Conservation (phyloP, 768 basidiomycete genomes). For the Suillus weaverae region DNA sequence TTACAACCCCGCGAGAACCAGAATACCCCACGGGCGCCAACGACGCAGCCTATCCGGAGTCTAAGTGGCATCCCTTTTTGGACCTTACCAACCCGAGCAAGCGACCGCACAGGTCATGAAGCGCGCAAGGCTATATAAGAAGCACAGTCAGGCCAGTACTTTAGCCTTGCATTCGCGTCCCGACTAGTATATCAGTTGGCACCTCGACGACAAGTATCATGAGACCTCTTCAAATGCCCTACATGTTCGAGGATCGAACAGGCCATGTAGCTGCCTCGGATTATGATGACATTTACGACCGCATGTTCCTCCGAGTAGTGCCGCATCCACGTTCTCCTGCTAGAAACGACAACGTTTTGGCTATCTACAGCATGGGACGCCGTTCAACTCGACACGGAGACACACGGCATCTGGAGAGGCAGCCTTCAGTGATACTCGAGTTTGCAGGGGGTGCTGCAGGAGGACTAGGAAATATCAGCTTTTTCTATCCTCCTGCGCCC, state of each 20-base stretch:
- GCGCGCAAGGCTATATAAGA: background rate
- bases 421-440: conserved; percentile 58
- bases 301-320: conserved; percentile 64
- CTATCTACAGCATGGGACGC: conserved; percentile 66
- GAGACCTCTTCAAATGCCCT: conserved; percentile 41
- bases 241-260: conserved; percentile 69
- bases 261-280: conserved; percentile 55
- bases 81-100: background rate
- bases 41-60: background rate
- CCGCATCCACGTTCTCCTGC: conserved; percentile 42
- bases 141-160: too few species aligned
- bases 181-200: background rate
- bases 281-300: conserved; percentile 79
- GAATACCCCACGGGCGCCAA: background rate
- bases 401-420: conserved; percentile 48
- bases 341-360: conserved; percentile 37
- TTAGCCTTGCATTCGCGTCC: background rate
- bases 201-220: conserved; percentile 15
- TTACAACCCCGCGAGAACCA: conserved; percentile 2
- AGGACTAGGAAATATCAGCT: conserved; percentile 60
- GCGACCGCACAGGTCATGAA: conserved; percentile 6
- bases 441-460: conserved; percentile 49
- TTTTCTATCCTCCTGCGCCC: conserved; percentile 40
- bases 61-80: background rate
- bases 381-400: conserved; percentile 63